Conservation (phyloP, 2,329 filamentous ascomycete species). For the Colletotrichum caudatum region DNA sequence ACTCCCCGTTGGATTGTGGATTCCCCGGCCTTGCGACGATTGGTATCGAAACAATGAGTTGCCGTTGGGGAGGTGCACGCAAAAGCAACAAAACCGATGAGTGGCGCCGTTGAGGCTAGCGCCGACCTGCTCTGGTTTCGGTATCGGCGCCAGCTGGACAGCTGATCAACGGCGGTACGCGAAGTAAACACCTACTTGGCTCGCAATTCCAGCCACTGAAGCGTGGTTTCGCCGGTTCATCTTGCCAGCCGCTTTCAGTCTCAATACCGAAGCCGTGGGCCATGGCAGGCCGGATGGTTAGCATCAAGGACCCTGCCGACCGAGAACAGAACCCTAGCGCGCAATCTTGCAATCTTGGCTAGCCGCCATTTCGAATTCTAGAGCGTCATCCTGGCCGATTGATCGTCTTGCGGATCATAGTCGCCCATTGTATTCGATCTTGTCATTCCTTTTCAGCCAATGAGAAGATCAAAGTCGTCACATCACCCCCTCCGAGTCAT, state of each 20-base stretch:
- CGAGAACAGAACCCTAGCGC: not conserved
- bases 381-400: constrained; percentile 6
- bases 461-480: not conserved
- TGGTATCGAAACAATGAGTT: constrained; percentile 18
- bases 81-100: not conserved
- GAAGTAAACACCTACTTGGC: not conserved
- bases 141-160: not conserved
- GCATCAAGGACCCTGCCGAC: constrained; percentile 1
- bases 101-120: constrained; percentile 22
- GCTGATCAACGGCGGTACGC: not conserved
- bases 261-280: not conserved
- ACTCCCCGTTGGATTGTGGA: constrained; percentile 14
- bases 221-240: constrained; percentile 12
- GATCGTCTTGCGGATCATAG: not conserved
- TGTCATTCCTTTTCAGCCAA: constrained; percentile 13
- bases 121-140: not conserved
- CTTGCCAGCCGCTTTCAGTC: constrained; percentile 22
- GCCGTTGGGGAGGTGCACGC: not conserved
- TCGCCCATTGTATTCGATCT: not conserved
- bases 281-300: constrained; percentile 2
- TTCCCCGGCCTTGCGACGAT: not conserved
- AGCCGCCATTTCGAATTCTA: constrained; percentile 1
- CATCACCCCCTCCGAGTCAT: not conserved
- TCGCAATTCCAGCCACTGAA: constrained; percentile 1
- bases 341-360: constrained; percentile 2